These are phyloP conservation scores for Starmerella vaccinii DNA, from an alignment of 805 yeast genomes.

Conservation along the genomic window DNA sequence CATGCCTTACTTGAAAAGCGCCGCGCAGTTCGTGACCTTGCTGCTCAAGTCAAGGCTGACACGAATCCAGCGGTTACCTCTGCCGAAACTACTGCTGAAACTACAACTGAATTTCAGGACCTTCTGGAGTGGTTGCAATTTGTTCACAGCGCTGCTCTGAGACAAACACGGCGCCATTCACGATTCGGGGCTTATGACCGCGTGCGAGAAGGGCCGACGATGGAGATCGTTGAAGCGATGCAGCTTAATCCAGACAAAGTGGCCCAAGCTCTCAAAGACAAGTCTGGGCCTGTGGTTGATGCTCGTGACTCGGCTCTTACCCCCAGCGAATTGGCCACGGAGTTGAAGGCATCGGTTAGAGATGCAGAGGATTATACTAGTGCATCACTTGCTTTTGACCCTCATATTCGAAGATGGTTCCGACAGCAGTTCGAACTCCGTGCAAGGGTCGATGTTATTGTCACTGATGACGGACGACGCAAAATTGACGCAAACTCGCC, in stretches of 20 bases:
- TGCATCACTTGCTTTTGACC: conserved; percentile 36
- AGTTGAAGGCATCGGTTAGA: conserved; percentile 37
- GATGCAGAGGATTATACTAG: conserved; percentile 13
- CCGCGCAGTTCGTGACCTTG: conserved; percentile 46
- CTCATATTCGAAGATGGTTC: conserved; percentile 58
- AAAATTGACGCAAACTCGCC: conserved; percentile 72
- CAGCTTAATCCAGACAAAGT: conserved; percentile 25
- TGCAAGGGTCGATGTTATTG: conserved; percentile 58
- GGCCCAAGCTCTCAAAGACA: conserved; percentile 40
- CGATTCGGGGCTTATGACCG: conserved; percentile 35
- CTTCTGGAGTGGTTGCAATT: conserved; percentile 73
- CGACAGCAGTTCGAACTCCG: conserved; percentile 49
- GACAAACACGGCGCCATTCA: conserved; percentile 32
- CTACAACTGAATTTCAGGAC: conserved; percentile 59
- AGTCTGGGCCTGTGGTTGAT: conserved; percentile 67
- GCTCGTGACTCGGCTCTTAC: conserved; percentile 59
- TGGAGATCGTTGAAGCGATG: conserved; percentile 19
- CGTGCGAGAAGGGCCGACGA: conserved; percentile 51
- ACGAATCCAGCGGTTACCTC: conserved; percentile 25
- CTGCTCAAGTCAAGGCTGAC: conserved; percentile 3
- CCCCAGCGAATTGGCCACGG: conserved; percentile 32
- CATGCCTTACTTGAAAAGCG: conserved; percentile 75
- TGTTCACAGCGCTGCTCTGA: conserved; percentile 47
- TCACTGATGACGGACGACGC: conserved; percentile 74
- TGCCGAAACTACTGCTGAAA: neutral